Base-by-base conservation (phyloP, 2,329 filamentous ascomycete genomes). In the Thermothelomyces thermophilus region DNA sequence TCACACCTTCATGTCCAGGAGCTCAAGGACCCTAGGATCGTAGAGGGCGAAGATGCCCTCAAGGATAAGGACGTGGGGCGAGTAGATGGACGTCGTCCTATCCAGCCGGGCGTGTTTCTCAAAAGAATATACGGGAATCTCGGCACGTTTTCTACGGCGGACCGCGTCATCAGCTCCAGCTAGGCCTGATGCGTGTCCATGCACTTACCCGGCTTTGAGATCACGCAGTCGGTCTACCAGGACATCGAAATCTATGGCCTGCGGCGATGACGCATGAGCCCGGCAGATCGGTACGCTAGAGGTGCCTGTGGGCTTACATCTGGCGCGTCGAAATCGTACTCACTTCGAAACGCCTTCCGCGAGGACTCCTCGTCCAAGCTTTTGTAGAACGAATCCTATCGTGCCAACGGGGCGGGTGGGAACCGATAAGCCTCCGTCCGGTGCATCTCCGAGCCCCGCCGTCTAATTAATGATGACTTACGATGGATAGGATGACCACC, bases 401-500 rank as follows among this genome's bases (percentile, higher is more conserved):
- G 48, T 34, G 46, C 8, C 22, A 41, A 30, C 11, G 14, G 14
- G 8, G 37, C 16, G 5, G 33, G 5, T 26, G 5, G 24, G 24
- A 26, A 5, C 24, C 9, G 24, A 30, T 42, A 34, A 56, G 44
- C 17, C 24, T 43, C 11, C 24, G 35, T 37, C 10, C 22, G 11
- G 35, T 2, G 8, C 36, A n/a, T n/a, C n/a, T n/a, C n/a, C n/a
- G n/a, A n/a, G n/a, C n/a, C n/a, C n/a, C n/a, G n/a, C 20, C 5
- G 10, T 11, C 22, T 1, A 9, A 6, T 17, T 39, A 16, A 20
- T 40, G 19, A 26, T 17, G 16, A 64, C 72, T 64, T 76, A 91
- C 89, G 85, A 98, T 97, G 36, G 90, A 95, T 61, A 98, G 70
- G 68, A 98, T 96, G 43, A 96, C 90, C 54, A 98, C 93, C 91